Base-by-base conservation (phyloP, 139 green algal genomes). In the Chlamydomonas schloesseri region DNA sequence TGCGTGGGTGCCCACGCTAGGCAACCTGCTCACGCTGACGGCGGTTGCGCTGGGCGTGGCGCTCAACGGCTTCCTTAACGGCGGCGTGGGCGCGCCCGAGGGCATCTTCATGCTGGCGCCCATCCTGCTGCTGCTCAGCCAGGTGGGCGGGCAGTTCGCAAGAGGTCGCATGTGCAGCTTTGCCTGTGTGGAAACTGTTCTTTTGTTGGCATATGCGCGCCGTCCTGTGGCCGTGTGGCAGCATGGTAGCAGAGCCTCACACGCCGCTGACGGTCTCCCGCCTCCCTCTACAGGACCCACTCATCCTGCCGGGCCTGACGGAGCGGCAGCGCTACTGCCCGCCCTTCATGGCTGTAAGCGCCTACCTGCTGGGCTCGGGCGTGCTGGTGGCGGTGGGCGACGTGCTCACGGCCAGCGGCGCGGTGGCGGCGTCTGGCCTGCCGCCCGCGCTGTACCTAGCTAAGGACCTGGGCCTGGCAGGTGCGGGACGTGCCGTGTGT, bases 41-140 rank as follows among this genome's bases (percentile, higher is more conserved):
- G 94, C 91, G 33, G 96, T 98, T 75, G 86, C 73, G 15, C 83
- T 97, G 33, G 84, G 86, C n/a, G 36, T 98, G 55, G 74, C 83
- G 11, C 92, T 99, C 74, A 98, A 96, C 87, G 28, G 24, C 23
- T 74, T 88, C 57, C 82, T 95, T 34, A 87, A 82, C 71, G 83
- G 88, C 87, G 70, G 26, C 46, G 0, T 73, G 74, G 80, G 80
- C 57, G 50, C 73, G 0, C 89, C 93, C 8, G 92, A 94, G 71
- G 93, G 89, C 33, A 89, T 97, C 71, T 89, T 98, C 75, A 90
- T 96, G 81, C 82, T 98, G 29, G 91, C 93, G 28, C 96, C 96
- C 6, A 73, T 97, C 53, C 94, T 98, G 88, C 91, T 98, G 72
- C 93, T 98, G 71, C 91, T 98, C 10, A 93, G 81, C 68, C 93